Conservation (phyloP, 148 eudicot genomes). For the Selenicereus undatus region DNA sequence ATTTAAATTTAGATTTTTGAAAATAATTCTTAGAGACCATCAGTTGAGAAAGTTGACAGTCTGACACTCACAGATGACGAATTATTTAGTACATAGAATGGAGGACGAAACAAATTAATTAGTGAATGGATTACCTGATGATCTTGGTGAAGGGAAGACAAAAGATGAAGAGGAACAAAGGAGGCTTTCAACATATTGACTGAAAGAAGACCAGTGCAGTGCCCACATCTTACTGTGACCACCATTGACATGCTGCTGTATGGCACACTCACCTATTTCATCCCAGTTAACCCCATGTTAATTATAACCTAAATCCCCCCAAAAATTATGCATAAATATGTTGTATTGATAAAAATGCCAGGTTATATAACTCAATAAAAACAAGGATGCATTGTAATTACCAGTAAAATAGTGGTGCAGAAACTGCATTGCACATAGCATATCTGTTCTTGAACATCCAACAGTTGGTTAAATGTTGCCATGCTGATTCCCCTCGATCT, state of each 20-base stretch:
- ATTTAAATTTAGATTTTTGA: too few relatives aligned
- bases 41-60: too few relatives aligned
- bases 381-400: constrained; percentile 18
- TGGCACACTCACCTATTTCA: constrained; percentile 79
- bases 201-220: constrained; percentile 69
- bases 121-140: constrained; percentile 25
- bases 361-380: not conserved
- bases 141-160: constrained; percentile 59
- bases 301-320: too few relatives aligned
- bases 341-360: not conserved
- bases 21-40: too few relatives aligned
- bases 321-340: too few relatives aligned
- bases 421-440: constrained; percentile 86
- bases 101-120: too few relatives aligned
- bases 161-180: constrained; percentile 61
- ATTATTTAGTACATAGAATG: too few relatives aligned
- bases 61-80: too few relatives aligned
- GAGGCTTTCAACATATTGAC: constrained; percentile 80
- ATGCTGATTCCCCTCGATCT: not conserved
- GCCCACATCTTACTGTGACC: constrained; percentile 85
- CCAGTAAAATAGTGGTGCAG: constrained; percentile 80
- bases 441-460: constrained; percentile 62
- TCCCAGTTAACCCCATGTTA: not conserved
- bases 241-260: constrained; percentile 66
- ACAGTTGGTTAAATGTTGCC: constrained; percentile 25